These are phyloP conservation scores for Lachnum nothofagi DNA, from an alignment of 2,329 filamentous ascomycete genomes.

Conservation along the genomic window DNA sequence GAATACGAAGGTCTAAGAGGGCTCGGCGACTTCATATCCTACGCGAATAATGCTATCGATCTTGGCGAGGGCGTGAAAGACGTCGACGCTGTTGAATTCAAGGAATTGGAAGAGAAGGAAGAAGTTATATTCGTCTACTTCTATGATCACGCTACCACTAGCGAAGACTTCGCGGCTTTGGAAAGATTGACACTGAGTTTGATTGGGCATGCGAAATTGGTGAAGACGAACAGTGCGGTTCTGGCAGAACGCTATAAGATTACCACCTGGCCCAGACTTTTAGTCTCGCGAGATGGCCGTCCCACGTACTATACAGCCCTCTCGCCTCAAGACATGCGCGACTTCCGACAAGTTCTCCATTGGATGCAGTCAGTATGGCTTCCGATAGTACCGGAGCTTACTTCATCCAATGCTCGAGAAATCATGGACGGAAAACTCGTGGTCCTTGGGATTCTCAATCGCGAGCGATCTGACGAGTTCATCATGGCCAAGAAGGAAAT, in stretches of 20 bases:
- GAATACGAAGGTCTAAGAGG: constrained; percentile 92
- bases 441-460: constrained; percentile 83
- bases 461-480: constrained; percentile 75
- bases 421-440: constrained; percentile 94
- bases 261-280: constrained; percentile 87
- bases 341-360: constrained; percentile 69
- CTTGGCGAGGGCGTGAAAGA: constrained; percentile 72
- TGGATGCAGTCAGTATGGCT: constrained; percentile 99
- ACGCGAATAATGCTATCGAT: constrained; percentile 79
- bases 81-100: constrained; percentile 70
- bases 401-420: constrained; percentile 82
- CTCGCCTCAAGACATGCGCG: constrained; percentile 86
- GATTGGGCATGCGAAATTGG: constrained; percentile 84
- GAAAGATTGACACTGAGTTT: constrained; percentile 82
- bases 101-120: constrained; percentile 81
- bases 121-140: constrained; percentile 97
- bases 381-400: constrained; percentile 90
- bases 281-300: constrained; percentile 84
- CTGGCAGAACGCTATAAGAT: constrained; percentile 86
- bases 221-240: constrained; percentile 77
- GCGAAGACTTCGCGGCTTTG: constrained; percentile 83
- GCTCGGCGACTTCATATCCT: constrained; percentile 81
- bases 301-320: constrained; percentile 86
- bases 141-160: constrained; percentile 91
- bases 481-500: constrained; percentile 75